Percentiles rank a stretch among this genome's conserved stretches.
phyloP scores from a whole-genome alignment of 23 red algal species.

The Gracilaria vermiculophylla region DNA sequence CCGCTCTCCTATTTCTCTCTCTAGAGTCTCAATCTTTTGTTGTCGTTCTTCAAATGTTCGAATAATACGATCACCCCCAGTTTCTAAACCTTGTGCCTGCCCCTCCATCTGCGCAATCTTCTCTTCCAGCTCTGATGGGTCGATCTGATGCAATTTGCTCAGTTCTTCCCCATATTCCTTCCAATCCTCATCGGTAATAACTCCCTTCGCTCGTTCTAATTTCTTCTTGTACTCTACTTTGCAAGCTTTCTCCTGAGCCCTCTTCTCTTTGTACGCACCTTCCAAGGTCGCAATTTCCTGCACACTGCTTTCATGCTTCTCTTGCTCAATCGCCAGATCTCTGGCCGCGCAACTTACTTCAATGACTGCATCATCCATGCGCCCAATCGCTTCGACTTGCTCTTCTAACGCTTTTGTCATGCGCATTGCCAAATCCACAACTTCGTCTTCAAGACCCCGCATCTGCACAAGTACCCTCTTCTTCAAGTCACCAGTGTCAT shows the following conservation, averaged over 20 bases:
- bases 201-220: slow-evolving; percentile 14
- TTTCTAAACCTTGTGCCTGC: slow-evolving; percentile 52
- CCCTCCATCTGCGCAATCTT: slow-evolving; percentile 57
- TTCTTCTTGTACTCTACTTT: not conserved
- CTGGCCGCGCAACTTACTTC: slow-evolving; percentile 10
- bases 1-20: slow-evolving; percentile 20
- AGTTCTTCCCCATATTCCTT: slow-evolving; percentile 41
- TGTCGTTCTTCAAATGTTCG: slow-evolving; percentile 69
- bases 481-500: not conserved
- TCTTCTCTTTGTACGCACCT: slow-evolving; percentile 12
- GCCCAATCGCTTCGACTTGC: not conserved
- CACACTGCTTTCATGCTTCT: not conserved
- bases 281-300: slow-evolving; percentile 31
- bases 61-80: slow-evolving; percentile 36
- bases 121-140: slow-evolving; percentile 28
- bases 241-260: not conserved
- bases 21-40: slow-evolving; percentile 60
- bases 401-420: not conserved
- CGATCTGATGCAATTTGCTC: not conserved
- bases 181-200: slow-evolving; percentile 8
- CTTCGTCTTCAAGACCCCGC: not conserved
- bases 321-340: slow-evolving; percentile 15
- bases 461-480: not conserved
- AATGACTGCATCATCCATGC: slow-evolving; percentile 15
- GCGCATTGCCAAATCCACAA: not conserved